These are phyloP conservation scores for Solanum paucissectum DNA, from an alignment of 257 asterid species.

Conservation along the genomic window DNA sequence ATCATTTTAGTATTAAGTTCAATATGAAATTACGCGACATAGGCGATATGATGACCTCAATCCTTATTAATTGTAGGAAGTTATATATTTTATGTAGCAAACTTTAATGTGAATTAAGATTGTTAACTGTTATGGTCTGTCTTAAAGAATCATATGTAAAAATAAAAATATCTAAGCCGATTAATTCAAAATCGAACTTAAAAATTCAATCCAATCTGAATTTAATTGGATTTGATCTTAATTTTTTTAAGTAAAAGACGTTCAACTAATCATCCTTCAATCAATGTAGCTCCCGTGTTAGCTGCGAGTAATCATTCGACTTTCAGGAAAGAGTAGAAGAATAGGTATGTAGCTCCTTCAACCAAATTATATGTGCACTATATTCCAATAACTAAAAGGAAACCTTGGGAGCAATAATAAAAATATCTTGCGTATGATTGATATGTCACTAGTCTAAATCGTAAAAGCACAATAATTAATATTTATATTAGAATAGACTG, in stretches of 20 bases:
- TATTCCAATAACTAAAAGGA: too few relatives aligned
- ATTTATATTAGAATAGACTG: too few relatives aligned
- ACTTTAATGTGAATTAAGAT: background rate
- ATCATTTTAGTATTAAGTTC: background rate
- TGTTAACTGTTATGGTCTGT: background rate
- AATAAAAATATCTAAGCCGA: background rate
- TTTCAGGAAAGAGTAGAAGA: background rate
- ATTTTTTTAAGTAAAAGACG: background rate
- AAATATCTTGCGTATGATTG: too few relatives aligned
- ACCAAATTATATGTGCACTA: too few relatives aligned
- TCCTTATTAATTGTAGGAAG: background rate
- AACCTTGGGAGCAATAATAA: too few relatives aligned
- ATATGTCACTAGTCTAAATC: rapidly evolving
- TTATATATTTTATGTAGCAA: background rate
- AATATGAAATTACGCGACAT: too few relatives aligned
- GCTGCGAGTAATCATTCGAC: background rate
- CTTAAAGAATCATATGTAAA: background rate
- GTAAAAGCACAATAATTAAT: rapidly evolving
- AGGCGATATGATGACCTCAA: background rate
- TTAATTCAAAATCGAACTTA: background rate
- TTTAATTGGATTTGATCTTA: background rate
- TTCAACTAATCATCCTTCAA: background rate
- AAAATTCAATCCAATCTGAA: background rate
- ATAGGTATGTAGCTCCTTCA: background rate
- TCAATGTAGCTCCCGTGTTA: background rate